Evolutionary conservation across 164 flowering plant genomes (phyloP), one percentile per base, ranked within the genome.

Genomic region (Taxillus chinensis): DNA sequence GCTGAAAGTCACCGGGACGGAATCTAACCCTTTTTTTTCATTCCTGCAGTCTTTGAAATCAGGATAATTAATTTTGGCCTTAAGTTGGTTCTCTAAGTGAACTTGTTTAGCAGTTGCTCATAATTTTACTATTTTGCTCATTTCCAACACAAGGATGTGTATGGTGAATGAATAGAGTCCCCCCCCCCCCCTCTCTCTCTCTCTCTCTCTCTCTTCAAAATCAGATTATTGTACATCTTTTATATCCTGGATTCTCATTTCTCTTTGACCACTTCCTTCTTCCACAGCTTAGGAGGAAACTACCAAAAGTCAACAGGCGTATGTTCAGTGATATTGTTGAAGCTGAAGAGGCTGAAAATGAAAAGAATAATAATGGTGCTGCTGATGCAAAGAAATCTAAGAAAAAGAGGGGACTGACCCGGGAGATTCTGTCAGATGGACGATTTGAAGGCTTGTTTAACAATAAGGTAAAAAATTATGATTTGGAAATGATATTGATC

Each of bases 281-380:
- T 49, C 39, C 64, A 68, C 90, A 93, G 99, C 68, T 79, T 4
- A 78, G 75, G 75, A 82, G 75, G 64, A 90, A 77, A 66, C 70
- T 93, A 52, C 99, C 97, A 57, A 90, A 89, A 78, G 93, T 86
- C 55, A 93, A 93, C 62, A 73, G 87, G 42, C 51, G 11, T 48
- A 82, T 93, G 71, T 96, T 85, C 55, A 69, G 68, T 59, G 71
- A 73, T 42, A 71, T 88, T 63, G 79, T 78, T 68, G 90, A 83
- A 40, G 54, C 75, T 62, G 96, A 87, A 64, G 89, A 83, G 60
- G 83, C 79, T 65, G 85, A 78, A 70, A 75, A 69, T 68, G 87
- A 78, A 14, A 66, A 66, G 65, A 73, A 68, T 39, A 79, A 60
- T 63, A 77, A 52, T 65, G 84, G 65, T 62, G 80, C 41, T 41